phyloP scores from a whole-genome alignment of 441 rosid species.

The Jatropha multifida region DNA sequence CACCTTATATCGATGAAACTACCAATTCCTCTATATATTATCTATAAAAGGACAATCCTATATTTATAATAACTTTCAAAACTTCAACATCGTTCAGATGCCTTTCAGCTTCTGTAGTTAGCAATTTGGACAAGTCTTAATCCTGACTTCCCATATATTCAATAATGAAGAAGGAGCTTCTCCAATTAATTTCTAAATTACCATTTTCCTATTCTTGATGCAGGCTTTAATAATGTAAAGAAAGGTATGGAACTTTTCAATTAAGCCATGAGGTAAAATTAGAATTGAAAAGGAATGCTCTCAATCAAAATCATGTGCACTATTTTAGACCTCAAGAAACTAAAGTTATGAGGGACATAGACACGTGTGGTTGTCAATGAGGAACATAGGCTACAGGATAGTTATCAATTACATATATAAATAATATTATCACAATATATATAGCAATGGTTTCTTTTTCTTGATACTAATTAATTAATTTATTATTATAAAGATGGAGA shows the following conservation, averaged over 20 bases:
- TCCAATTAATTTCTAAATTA: too few species aligned
- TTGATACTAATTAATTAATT: background rate
- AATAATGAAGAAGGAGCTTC: too few species aligned
- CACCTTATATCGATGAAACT: conserved; percentile 29
- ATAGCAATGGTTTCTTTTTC: background rate
- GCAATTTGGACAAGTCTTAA: conserved; percentile 12
- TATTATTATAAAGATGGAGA: background rate
- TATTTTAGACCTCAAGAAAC: conserved; percentile 12
- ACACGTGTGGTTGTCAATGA: conserved; percentile 33
- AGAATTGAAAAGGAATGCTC: conserved; percentile 6
- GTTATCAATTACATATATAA: conserved; percentile 9
- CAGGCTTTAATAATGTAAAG: too few species aligned
- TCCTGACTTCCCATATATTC: background rate
- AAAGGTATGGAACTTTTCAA: too few species aligned
- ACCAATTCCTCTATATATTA: background rate
- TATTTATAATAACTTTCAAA: conserved; percentile 14
- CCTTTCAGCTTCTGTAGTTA: conserved; percentile 17
- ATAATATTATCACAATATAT: conserved; percentile 4
- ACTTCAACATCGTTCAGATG: conserved; percentile 21
- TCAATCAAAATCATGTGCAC: conserved; percentile 27
- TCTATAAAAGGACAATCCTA: conserved; percentile 14
- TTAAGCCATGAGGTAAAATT: too few species aligned
- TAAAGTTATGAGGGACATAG: conserved; percentile 21
- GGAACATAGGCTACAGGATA: conserved; percentile 9
- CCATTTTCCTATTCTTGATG: too few species aligned